Conservation (phyloP, 371 early-diverging fungal species). For the Saksenaea oblongispora region DNA sequence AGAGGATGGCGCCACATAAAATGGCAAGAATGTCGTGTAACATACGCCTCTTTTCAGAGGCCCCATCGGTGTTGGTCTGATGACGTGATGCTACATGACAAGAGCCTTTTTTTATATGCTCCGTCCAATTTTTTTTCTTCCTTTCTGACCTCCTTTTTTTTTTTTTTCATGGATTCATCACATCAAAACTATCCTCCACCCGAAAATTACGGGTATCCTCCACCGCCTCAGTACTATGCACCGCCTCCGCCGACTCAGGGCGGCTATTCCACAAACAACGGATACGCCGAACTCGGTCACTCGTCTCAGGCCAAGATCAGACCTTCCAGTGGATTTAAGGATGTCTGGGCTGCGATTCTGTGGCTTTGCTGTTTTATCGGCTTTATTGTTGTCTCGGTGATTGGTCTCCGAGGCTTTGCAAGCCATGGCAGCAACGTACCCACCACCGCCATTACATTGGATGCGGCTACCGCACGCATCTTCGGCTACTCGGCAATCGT, state of each 20-base stretch:
- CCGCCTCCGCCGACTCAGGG: not conserved
- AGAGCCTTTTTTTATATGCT: not conserved
- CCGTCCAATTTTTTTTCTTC: not conserved
- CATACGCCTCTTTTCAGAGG: not conserved
- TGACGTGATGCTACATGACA: not conserved
- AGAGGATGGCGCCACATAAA: not conserved
- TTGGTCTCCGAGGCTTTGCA: conserved; percentile 44
- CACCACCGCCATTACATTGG: conserved; percentile 40
- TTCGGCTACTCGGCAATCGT: conserved; percentile 53
- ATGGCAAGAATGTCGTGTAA: not conserved
- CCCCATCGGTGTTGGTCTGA: too few species aligned
- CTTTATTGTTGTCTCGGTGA: conserved; percentile 64
- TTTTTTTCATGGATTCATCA: not conserved
- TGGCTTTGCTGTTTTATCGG: conserved; percentile 63
- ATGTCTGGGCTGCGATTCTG: conserved; percentile 73
- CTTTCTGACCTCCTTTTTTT: not conserved
- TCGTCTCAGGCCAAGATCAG: conserved; percentile 17
- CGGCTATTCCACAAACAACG: not conserved
- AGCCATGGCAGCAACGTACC: conserved; percentile 26
- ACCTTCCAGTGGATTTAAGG: conserved; percentile 53
- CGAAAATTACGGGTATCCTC: not conserved
- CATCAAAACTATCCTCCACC: not conserved
- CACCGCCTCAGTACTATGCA: not conserved
- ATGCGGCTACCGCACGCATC: conserved; percentile 48
- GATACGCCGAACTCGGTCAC: not conserved